Conservation (phyloP, 2,329 filamentous ascomycete species). For the Lasiodiplodia gonubiensis region DNA sequence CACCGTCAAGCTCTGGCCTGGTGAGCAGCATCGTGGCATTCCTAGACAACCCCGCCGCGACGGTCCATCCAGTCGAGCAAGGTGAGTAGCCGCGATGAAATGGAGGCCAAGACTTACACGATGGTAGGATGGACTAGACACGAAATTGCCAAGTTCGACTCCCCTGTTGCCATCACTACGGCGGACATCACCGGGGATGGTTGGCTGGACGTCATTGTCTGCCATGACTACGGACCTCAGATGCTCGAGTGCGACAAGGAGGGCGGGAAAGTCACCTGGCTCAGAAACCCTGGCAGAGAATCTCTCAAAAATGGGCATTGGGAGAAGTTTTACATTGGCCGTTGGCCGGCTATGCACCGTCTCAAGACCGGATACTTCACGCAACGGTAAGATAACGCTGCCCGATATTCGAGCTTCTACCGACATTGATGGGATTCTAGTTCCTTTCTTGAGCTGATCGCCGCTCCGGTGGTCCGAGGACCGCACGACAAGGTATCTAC, state of each 20-base stretch:
- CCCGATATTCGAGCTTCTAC: neutral
- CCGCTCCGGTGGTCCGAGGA: slow-evolving; percentile 16
- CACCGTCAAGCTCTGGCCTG: too few relatives aligned
- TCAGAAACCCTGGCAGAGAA: slow-evolving; percentile 19
- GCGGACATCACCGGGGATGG: slow-evolving; percentile 18
- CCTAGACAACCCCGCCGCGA: too few relatives aligned
- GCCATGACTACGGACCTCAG: slow-evolving; percentile 24
- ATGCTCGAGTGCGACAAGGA: slow-evolving; percentile 14
- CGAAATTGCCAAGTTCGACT: slow-evolving; percentile 23
- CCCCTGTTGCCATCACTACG: slow-evolving; percentile 1
- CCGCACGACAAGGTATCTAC: too few relatives aligned
- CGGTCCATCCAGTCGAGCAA: too few relatives aligned
- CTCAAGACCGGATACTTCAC: slow-evolving; percentile 20
- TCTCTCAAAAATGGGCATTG: neutral
- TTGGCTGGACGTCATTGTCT: slow-evolving; percentile 14
- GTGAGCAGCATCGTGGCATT: too few relatives aligned
- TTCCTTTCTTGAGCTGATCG: slow-evolving; percentile 17
- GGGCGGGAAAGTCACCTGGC: slow-evolving; percentile 16
- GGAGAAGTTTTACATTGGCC: slow-evolving; percentile 21
- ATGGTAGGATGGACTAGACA: slow-evolving; percentile 19
- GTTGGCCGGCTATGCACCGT: slow-evolving; percentile 27
- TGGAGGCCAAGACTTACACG: too few relatives aligned
- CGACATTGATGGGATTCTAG: neutral
- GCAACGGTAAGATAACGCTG: slow-evolving; percentile 18
- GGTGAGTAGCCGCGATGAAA: too few relatives aligned